Conservation (phyloP, 768 basidiomycete species). For the Suillus fuscotomentosus region DNA sequence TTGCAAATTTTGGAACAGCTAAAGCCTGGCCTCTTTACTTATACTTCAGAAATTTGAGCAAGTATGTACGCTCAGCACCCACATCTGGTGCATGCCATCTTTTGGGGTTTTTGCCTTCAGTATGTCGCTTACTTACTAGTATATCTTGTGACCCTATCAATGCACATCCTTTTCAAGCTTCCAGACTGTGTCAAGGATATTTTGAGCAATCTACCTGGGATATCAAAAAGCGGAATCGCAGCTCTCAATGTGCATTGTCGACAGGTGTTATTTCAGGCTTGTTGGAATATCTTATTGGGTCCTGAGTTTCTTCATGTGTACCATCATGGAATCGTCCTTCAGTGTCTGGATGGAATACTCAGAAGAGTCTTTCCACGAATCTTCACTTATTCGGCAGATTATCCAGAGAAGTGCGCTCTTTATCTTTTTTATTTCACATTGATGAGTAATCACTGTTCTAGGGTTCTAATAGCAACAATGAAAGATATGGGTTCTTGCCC, state of each 20-base stretch:
- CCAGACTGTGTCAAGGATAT: slow-evolving; percentile 15
- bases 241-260: slow-evolving; percentile 14
- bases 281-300: slow-evolving; percentile 21
- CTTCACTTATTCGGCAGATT: too few species aligned
- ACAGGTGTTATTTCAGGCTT: slow-evolving; percentile 23
- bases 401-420: too few species aligned
- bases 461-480: too few species aligned
- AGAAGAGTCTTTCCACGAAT: too few species aligned
- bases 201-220: not conserved
- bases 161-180: slow-evolving; percentile 6
- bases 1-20: slow-evolving; percentile 18
- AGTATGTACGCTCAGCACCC: slow-evolving; percentile 9
- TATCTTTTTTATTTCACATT: too few species aligned
- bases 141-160: too few species aligned
- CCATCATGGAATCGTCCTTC: slow-evolving; percentile 16
- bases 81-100: slow-evolving; percentile 16
- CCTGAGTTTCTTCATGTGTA: slow-evolving; percentile 22
- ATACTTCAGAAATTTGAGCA: slow-evolving; percentile 7
- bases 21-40: slow-evolving; percentile 15
- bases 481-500: too few species aligned
- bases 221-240: not conserved
- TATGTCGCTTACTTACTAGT: not conserved
- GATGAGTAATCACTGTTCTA: too few species aligned
- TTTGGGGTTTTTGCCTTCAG: slow-evolving; percentile 19
- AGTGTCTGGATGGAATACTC: slow-evolving; percentile 19